These are phyloP conservation scores for Pichia sporocuriosa DNA, from an alignment of 805 yeast genomes.

Conservation along the genomic window DNA sequence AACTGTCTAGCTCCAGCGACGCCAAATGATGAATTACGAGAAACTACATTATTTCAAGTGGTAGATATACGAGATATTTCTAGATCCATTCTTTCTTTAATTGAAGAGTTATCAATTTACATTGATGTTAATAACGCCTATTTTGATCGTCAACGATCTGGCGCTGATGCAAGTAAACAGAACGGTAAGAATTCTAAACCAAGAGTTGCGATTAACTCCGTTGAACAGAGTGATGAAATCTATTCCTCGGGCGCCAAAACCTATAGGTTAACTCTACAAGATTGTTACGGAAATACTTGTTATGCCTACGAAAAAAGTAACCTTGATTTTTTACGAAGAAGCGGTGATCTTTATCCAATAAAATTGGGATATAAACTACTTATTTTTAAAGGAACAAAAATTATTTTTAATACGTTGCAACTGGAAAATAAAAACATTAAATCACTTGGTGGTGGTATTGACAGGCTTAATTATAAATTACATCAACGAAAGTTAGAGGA, in stretches of 20 bases:
- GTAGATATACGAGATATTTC: slow-evolving; percentile 49
- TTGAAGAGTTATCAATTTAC: slow-evolving; percentile 47
- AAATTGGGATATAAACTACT: slow-evolving; percentile 55
- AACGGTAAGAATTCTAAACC: slow-evolving; percentile 1
- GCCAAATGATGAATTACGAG: slow-evolving; percentile 1
- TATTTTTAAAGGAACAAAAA: slow-evolving; percentile 39
- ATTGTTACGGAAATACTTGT: slow-evolving; percentile 40
- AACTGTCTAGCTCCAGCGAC: slow-evolving; percentile 9
- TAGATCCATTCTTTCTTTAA: slow-evolving; percentile 41
- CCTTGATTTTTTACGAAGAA: slow-evolving; percentile 37
- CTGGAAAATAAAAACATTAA: slow-evolving; percentile 18
- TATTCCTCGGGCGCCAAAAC: slow-evolving; percentile 14
- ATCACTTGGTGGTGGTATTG: slow-evolving; percentile 27
- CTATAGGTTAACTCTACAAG: slow-evolving; percentile 55
- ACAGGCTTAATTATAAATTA: slow-evolving; percentile 22
- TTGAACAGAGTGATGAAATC: slow-evolving; percentile 26
- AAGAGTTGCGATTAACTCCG: slow-evolving; percentile 39
- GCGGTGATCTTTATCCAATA: slow-evolving; percentile 28
- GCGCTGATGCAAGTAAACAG: background rate
- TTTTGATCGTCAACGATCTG: slow-evolving; percentile 44
- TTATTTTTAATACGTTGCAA: slow-evolving; percentile 42
- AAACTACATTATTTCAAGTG: slow-evolving; percentile 42
- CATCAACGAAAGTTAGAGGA: slow-evolving; percentile 32
- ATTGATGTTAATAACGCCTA: slow-evolving; percentile 55
- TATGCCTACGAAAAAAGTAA: slow-evolving; percentile 55